Base-by-base conservation (phyloP, 441 rosid genomes). In the Rhodomyrtus psidioides region DNA sequence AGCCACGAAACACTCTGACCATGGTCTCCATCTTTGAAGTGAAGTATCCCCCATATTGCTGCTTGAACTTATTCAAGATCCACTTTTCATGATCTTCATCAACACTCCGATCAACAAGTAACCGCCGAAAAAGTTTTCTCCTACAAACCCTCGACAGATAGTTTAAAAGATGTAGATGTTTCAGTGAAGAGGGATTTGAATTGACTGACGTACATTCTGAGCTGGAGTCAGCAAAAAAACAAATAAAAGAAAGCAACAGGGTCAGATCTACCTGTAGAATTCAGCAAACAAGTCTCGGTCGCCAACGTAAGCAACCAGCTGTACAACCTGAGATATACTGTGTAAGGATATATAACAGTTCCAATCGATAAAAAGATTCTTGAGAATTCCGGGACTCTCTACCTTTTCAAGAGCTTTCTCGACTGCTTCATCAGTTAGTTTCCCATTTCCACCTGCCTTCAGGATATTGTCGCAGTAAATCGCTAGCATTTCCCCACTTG, bases 11-110 rank as follows among this genome's bases (percentile, higher is more conserved):
- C 24, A 56, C 54, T 56, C 85, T 83, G 3, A 15, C 88, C 88
- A 86, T 86, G 44, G 83, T 82, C 82, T 86, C 88, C 88, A 86
- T 83, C 75, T 86, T 86, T 24, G 86, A 86, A 59, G 88, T 86
- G 85, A 86, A 83, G 55, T 83, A 53, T 49, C 83, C 83, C 74
- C 88, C 88, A 49, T 65, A 70, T 58, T 74, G 83, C 55, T 86
- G 85, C 83, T 83, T 86, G 53, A 86, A 55, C 83, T 86, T 86
- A 28, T 79, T 86, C 74, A 86, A 75, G 57, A 86, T 83, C 19
- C 83, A 82, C 62, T 79, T 83, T 83, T 86, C 88, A 74, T 86
- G 85, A n/a, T 86, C 88, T 55, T 70, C 83, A 27, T 83, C 84
- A 53, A 70, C 76, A 10, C 85, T 75, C 83, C 51, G 81, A 49